Evolutionary conservation across 768 basidiomycete genomes (phyloP), one percentile per base, ranked within the genome.

Genomic region (Crucibulum laeve): DNA sequence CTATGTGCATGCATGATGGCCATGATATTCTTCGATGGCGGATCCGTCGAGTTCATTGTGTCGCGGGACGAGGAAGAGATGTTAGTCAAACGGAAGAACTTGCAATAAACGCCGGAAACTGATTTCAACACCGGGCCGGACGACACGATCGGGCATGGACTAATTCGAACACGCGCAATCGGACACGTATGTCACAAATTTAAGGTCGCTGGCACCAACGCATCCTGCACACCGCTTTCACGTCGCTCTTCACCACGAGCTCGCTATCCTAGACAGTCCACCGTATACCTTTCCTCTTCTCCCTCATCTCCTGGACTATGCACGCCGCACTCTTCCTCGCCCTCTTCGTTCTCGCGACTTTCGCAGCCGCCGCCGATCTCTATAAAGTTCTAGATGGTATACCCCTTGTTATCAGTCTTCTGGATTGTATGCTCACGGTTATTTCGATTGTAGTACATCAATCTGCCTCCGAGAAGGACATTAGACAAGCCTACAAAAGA

Each of bases 401-500:
- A 85, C 75, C 44, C 48, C 44, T 39, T 35, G 48, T 36, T 14
- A 33, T 38, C 43, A 35, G 32, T 24, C 53, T 52, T 46, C 49
- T 56, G 50, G 45, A 51, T 59, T 44, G 59, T 43, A 49, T 46
- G 36, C 40, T 44, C 46, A 39, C 22, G 33, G 22, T 43, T 15
- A 50, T 19, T 10, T 5, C 23, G 8, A 19, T 22, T 40, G 10
- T 37, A 77, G 73, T 95, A 35, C 78, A 81, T 54, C 80, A 69
- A 52, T 84, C 87, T 34, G 91, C 92, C 11, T 84, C 85, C 26
- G 89, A 93, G 34, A 82, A 80, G 57, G 92, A 95, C 56, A 91
- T 97, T 59, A 80, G 87, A 63, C 85, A 88, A 51, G 91, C 93
- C 2, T 97, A 96, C 68, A 92, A 92, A 63, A 82, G 80, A 53